Base-by-base conservation (phyloP, 768 basidiomycete species). In the Coprinopsis cinerea region DNA sequence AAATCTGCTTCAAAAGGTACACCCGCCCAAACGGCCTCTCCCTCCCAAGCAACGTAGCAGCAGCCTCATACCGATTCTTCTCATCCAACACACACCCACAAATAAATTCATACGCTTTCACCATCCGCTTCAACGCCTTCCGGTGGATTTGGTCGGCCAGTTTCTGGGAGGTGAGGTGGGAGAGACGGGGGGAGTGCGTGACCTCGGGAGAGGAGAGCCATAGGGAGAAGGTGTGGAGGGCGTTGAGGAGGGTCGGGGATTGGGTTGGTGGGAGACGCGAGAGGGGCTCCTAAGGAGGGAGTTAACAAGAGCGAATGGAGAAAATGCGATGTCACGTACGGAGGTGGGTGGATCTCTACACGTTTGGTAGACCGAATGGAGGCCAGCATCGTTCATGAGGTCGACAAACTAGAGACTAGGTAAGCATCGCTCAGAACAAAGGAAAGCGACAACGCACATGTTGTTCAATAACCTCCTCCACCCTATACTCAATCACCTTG, bases 1-100 rank as follows among this genome's bases (percentile, higher is more conserved):
- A 83, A 30, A 92, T 85, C 66, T 90, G 87, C 73, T 78, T 79
- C 55, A 92, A 63, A 56, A 87, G 64, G 59, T 78, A 76, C 24
- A 82, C 76, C 61, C 87, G 84, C 45, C 89, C 90, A 68, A 91
- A 92, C 17, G 89, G 89, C 64, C 89, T 66, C 67, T 88, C 85
- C 53, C 85, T 82, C 13, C 92, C 87, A 32, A 95, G 66, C 50
- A 95, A 63, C 18, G 92, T 93, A 52, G 82, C 76, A 14, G 83
- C 88, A n/a, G 93, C 94, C 67, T 97, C 93, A 60, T 97, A 99
- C 63, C 74, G 76, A 55, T 91, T 91, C 64, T 79, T 77, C 35
- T 82, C 77, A 47, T 78, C 81, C 60, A 79, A 76, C 14, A 97
- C 87, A 48, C 83, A 80, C 40, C 83, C 84, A 62, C 87, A 93